Evolutionary conservation across 148 eudicot genomes (phyloP), one percentile per base, ranked within the genome.

Genomic region (Heliamphora exappendiculata): DNA sequence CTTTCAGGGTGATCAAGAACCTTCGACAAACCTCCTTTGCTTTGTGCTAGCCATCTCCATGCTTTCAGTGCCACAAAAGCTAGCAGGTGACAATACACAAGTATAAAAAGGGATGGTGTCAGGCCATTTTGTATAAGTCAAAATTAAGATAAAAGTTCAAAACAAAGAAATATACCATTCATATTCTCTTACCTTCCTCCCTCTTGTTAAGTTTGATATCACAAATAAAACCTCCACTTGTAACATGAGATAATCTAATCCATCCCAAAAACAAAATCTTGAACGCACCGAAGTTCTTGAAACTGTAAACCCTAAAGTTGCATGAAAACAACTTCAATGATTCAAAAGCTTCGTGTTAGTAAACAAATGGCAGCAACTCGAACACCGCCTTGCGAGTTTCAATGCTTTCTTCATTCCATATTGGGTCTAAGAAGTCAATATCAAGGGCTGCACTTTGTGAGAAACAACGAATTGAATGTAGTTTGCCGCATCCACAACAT

Each of bases 351-450:
- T 13, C 8, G 70, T 71, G 75, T 3, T 58, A 1, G 24, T 83
- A 82, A 6, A 84, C 83, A 22, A 53, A 49, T 0, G 8, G 6
- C 0, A 86, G 84, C 36, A 87, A 51, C 12, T 70, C 72, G n/a
- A 78, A 80, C 2, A 65, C 47, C 1, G 36, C 67, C 29, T 13
- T 54, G 7, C 50, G 60, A 14, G 19, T 47, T 19, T 73, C 20
- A 20, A 7, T 14, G 17, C 33, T 57, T 0, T 74, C 74, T 31
- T 44, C 42, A 9, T 67, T 13, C 79, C 81, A 49, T 1, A 8
- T 2, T 0, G 64, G 50, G n/a, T 31, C 39, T 0, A 86, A 69
- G 54, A 85, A 83, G 33, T 87, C 85, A 26, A 87, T 88, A 66
- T 82, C 81, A 2, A 87, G 74, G 0, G 42, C 45, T 49, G 72